Evolutionary conservation across 2,329 filamentous ascomycete species (phyloP), one percentile per base, ranked within the genome.

Genomic region (Thelonectria olida): DNA sequence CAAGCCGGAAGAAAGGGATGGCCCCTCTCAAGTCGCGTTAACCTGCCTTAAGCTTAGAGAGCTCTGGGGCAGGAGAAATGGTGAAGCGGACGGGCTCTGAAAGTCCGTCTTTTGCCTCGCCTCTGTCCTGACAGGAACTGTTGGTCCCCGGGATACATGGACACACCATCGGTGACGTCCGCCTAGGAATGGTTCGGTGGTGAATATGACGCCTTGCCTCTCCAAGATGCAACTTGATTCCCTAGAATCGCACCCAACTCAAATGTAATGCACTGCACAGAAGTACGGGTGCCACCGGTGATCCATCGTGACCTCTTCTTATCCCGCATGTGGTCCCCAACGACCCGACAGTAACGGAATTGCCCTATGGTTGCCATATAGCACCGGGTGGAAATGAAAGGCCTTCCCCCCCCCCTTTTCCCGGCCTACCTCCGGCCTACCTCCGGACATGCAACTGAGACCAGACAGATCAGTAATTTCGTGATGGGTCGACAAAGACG

Each of bases 391-490:
- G 53, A 58, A 61, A 61, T 61, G 58, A 61, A 15, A 41, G 53
- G 41, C 42, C 27, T 12, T 44, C 44, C 54, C 59, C 27, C 34
- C 19, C 41, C 47, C 31, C 31, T 38, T 50, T 28, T n/a, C n/a
- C 36, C 28, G 47, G 51, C 20, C 47, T 52, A 51, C 52, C 38
- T 61, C 58, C 58, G 58, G 52, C 23, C 41, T 61, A 54, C 58
- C 52, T 52, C 52, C 58, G 45, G 52, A 25, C 38, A 10, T 19
- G 10, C 15, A 62, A 59, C 64, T 70, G 64, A 67, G 67, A 70
- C 66, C 65, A 63, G 55, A 57, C 51, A 68, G 67, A 71, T 70
- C 70, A 65, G 58, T 55, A 48, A 63, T 67, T 71, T 64, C 52
- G 56, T 60, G 47, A 61, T 66, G 63, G 67, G 60, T 68, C 57